Percentiles rank a stretch among this genome's conserved stretches.
Evolutionary conservation across 2,329 filamentous ascomycete genomes (phyloP).

Genomic region (Ophiostoma angusticollis): DNA sequence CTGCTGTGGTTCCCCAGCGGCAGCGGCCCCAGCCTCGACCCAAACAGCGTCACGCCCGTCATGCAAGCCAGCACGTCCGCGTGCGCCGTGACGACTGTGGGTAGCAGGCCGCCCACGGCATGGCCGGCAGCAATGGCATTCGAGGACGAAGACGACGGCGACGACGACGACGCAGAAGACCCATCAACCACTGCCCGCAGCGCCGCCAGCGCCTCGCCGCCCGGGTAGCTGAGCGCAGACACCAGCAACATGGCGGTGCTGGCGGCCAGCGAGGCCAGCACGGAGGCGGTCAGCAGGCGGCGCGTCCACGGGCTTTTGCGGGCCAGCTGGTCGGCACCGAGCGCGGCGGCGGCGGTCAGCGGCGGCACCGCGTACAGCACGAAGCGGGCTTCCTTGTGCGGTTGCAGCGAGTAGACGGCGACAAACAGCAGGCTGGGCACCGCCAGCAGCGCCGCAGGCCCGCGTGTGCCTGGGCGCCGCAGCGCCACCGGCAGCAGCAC

Average conservation of each 20-base stretch:
- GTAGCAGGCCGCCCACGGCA: conserved; percentile 9
- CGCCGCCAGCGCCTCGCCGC: conserved; percentile 60
- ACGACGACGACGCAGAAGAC: too few relatives aligned
- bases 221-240: conserved; percentile 87
- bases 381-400: conserved; percentile 95
- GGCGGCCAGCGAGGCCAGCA: conserved; percentile 45
- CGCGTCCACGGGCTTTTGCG: conserved; percentile 43
- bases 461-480: conserved; percentile 30
- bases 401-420: conserved; percentile 70
- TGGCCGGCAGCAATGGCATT: neutral
- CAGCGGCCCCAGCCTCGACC: conserved; percentile 25
- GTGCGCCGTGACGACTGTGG: conserved; percentile 34
- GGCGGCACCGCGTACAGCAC: conserved; percentile 78
- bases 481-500: conserved; percentile 43
- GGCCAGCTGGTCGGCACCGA: conserved; percentile 54
- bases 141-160: conserved; percentile 13
- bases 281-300: conserved; percentile 41
- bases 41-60: conserved; percentile 57
- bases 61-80: conserved; percentile 57
- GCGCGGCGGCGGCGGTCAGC: conserved; percentile 63
- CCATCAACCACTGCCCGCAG: conserved; percentile 34
- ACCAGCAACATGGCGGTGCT: conserved; percentile 59
- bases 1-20: conserved; percentile 10
- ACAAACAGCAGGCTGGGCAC: conserved; percentile 61
- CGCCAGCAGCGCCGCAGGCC: conserved; percentile 36